phyloP scores from a whole-genome alignment of 495 filamentous ascomycete species.

The Penicillium egyptiacum region DNA sequence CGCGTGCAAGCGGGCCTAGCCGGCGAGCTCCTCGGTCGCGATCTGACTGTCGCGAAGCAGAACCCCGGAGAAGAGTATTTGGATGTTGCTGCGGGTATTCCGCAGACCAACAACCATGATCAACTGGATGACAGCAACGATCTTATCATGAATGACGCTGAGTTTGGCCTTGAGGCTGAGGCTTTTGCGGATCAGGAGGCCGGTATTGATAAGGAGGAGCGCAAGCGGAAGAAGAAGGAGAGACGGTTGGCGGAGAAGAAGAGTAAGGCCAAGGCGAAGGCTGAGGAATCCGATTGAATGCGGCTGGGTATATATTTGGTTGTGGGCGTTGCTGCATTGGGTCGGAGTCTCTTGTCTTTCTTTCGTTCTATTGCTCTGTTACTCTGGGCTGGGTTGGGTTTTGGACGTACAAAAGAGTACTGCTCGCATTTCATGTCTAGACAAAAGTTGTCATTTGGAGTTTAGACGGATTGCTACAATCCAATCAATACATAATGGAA shows the following conservation, averaged over 20 bases:
- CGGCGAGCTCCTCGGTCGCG: slow-evolving; percentile 55
- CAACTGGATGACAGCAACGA: slow-evolving; percentile 26
- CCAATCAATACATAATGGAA: slow-evolving; percentile 17
- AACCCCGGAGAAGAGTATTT: slow-evolving; percentile 35
- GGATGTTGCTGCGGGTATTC: slow-evolving; percentile 27
- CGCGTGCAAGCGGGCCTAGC: slow-evolving; percentile 64
- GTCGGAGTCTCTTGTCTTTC: slow-evolving; percentile 25
- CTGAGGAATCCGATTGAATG: slow-evolving; percentile 29
- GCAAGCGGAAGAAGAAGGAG: slow-evolving; percentile 54
- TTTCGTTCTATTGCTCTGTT: slow-evolving; percentile 14
- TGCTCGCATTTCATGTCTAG: slow-evolving; percentile 23
- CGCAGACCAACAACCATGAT: slow-evolving; percentile 31
- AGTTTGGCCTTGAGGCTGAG: slow-evolving; percentile 28
- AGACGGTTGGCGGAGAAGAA: slow-evolving; percentile 45
- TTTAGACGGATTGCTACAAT: slow-evolving; percentile 13
- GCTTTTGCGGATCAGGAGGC: slow-evolving; percentile 30
- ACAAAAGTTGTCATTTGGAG: slow-evolving; percentile 20
- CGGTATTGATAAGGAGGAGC: slow-evolving; percentile 47
- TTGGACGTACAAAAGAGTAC: slow-evolving; percentile 15
- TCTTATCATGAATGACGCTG: slow-evolving; percentile 30
- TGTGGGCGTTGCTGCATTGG: slow-evolving; percentile 36
- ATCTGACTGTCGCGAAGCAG: slow-evolving; percentile 44
- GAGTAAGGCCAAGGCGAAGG: slow-evolving; percentile 38
- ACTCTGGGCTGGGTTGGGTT: slow-evolving; percentile 12
- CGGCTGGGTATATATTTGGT: slow-evolving; percentile 15